Evolutionary conservation across 805 yeast species (phyloP), one percentile per base, ranked within the genome.

Genomic region (Candida maltosa): DNA sequence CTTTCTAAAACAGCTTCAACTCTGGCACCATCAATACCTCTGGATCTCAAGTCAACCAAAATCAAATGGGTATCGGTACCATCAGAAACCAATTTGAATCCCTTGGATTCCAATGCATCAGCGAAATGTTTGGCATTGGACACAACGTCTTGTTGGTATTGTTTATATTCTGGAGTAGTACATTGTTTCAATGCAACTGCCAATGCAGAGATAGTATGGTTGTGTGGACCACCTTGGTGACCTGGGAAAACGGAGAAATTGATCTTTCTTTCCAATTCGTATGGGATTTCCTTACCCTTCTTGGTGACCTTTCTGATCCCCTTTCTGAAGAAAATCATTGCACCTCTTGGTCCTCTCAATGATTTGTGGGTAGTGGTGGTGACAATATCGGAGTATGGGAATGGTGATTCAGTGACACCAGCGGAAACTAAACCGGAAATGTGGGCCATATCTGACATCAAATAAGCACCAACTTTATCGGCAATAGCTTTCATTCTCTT

Each of bases 141-240:
- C 37, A 91, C 76, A 19, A 91, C 95, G 48, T 78, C 76, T 56
- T 76, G 65, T 69, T 91, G 97, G 70, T 91, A 91, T 52, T 78
- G 73, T 60, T 76, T 83, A 71, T 81, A 91, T 62, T 87, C 96
- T 25, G 95, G 95, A 31, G 91, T 73, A 34, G 77, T 70, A 38
- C 96, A 89, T 72, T 91, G 97, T 58, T 87, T 87, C 54, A 91
- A 76, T 25, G 97, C 97, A 39, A 88, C 91, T 21, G 97, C 95
- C 51, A 91, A 73, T 15, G 97, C 97, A 45, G 96, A 80, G 56
- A 91, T 91, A 51, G 97, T 91, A 68, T 91, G 97, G 72, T 91
- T 91, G 67, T 91, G 97, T 49, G 98, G 98, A 58, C 98, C 98
- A 73, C 98, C 98, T 73, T 91, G 98, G 65, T 91, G 97, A 46